These are phyloP conservation scores for Ophiostoma piceae DNA, from an alignment of 2,329 filamentous ascomycete species.

Conservation along the genomic window DNA sequence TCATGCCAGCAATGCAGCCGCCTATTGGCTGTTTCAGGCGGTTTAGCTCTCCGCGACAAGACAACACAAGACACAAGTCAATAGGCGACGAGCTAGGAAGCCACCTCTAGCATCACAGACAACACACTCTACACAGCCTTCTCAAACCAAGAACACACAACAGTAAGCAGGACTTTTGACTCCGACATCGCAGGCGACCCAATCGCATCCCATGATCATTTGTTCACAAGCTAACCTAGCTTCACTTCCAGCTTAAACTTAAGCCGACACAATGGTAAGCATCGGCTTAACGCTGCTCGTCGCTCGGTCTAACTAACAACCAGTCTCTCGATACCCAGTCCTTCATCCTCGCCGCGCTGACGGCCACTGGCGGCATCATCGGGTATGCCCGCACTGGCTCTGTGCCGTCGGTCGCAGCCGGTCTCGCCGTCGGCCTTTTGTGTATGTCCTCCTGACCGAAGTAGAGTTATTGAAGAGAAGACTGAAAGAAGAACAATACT, in stretches of 20 bases:
- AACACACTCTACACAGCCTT: not conserved
- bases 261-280: slow-evolving; percentile 16
- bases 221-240: not conserved
- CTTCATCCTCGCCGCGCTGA: slow-evolving; percentile 72
- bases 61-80: not conserved
- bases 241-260: not conserved
- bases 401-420: slow-evolving; percentile 78
- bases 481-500: slow-evolving; percentile 35
- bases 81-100: not conserved
- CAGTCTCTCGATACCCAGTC: slow-evolving; percentile 50
- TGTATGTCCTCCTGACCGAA: slow-evolving; percentile 37
- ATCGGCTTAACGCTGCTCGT: slow-evolving; percentile 2
- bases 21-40: not conserved
- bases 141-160: not conserved
- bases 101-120: not conserved
- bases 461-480: no score
- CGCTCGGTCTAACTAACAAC: not conserved
- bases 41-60: not conserved
- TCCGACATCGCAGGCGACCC: not conserved
- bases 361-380: slow-evolving; percentile 78
- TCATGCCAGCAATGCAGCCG: not conserved
- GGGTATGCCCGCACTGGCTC: slow-evolving; percentile 83
- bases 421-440: slow-evolving; percentile 68
- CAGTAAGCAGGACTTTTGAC: not conserved
- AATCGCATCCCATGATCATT: slow-evolving; percentile 4